Percentiles rank a stretch among this genome's conserved stretches.
Conservation (phyloP, 2,329 filamentous ascomycete species). For the Xylogone sp. region DNA sequence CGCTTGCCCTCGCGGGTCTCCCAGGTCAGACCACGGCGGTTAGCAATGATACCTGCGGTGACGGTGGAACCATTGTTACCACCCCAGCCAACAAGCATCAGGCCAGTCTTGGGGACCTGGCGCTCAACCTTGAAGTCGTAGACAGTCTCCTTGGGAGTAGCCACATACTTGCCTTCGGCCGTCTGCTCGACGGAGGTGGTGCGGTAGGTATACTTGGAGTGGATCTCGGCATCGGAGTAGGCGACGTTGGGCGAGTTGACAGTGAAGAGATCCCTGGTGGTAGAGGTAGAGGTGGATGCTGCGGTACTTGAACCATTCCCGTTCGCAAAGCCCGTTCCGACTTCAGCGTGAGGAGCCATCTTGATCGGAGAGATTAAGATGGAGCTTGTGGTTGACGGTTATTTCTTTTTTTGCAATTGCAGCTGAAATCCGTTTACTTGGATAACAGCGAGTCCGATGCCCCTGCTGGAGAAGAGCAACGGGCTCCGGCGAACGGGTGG, state of each 20-base stretch:
- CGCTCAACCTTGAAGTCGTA: conserved; percentile 99
- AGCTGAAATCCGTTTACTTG: conserved; percentile 41
- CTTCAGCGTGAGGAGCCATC: conserved; percentile 92
- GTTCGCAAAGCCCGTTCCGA: conserved; percentile 52
- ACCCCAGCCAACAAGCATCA: conserved; percentile 97
- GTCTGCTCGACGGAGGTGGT: conserved; percentile 75
- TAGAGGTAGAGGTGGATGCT: conserved; percentile 37
- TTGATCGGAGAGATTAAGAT: conserved; percentile 30
- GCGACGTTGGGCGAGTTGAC: conserved; percentile 90
- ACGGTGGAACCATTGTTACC: conserved; percentile 97
- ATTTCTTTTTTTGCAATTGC: conserved; percentile 9
- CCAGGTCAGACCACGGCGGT: conserved; percentile 82
- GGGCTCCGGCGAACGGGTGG: conserved; percentile 94
- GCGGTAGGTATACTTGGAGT: conserved; percentile 93
- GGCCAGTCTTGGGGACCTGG: conserved; percentile 85
- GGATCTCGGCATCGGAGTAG: conserved; percentile 86
- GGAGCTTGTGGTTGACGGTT: conserved; percentile 1
- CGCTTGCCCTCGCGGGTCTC: conserved; percentile 87
- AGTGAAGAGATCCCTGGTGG: conserved; percentile 66
- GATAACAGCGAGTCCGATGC: conserved; percentile 65
- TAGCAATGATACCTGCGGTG: conserved; percentile 94
- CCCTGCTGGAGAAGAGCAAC: conserved; percentile 85
- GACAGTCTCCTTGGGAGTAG: conserved; percentile 79
- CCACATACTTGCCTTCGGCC: conserved; percentile 72
- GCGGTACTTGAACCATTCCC: conserved; percentile 55